A percentile compares a stretch with the other conserved stretches of the same genome.
Conservation (phyloP, 768 basidiomycete genomes). For the Omphalotus guepiniiformis region DNA sequence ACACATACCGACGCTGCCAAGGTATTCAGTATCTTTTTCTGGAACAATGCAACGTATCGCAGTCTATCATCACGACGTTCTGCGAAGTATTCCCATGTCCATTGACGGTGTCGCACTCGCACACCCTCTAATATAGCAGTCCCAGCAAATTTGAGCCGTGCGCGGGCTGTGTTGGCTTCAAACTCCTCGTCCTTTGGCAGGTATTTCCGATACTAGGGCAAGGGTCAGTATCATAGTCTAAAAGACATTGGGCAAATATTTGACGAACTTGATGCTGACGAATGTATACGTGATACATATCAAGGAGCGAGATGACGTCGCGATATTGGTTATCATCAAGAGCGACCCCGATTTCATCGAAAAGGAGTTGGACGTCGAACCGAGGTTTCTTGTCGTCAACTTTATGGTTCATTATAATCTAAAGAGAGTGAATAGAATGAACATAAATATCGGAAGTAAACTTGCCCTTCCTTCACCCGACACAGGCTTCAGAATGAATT, state of each 20-base stretch:
- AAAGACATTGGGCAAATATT: neutral
- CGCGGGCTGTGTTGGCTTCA: conserved; percentile 52
- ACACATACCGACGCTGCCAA: conserved; percentile 50
- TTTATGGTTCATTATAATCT: conserved; percentile 83
- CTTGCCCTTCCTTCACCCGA: conserved; percentile 88
- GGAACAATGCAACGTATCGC: conserved; percentile 80
- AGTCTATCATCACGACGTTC: conserved; percentile 87
- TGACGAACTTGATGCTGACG: conserved; percentile 69
- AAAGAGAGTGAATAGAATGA: conserved; percentile 2
- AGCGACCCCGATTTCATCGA: conserved; percentile 90
- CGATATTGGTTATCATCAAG: conserved; percentile 94
- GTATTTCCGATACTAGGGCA: conserved; percentile 73
- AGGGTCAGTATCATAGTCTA: neutral
- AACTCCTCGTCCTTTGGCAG: conserved; percentile 64
- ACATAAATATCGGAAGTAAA: conserved; percentile 11
- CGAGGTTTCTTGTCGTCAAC: conserved; percentile 71
- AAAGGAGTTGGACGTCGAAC: conserved; percentile 82
- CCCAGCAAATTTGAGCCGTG: conserved; percentile 74
- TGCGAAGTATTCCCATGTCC: conserved; percentile 91
- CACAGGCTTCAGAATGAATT: conserved; percentile 93
- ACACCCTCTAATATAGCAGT: conserved; percentile 79
- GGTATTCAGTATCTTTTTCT: conserved; percentile 58
- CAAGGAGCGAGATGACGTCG: conserved; percentile 86
- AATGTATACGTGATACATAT: conserved; percentile 95
- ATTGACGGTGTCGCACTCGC: conserved; percentile 74